Conservation (phyloP, 257 asterid genomes). For the Vinca minor region DNA sequence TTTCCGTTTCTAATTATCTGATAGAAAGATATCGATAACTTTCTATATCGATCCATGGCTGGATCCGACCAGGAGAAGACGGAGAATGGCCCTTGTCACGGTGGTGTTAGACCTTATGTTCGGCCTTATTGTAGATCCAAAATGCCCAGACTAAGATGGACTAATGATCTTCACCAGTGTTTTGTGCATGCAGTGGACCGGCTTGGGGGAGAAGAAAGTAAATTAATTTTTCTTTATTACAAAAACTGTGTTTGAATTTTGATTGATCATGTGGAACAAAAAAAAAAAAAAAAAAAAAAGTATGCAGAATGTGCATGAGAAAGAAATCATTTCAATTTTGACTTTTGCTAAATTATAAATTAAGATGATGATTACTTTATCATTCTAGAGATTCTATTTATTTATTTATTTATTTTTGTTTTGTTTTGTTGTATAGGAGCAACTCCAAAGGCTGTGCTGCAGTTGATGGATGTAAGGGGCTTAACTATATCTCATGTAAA, state of each 20-base stretch:
- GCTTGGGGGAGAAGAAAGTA: conserved; percentile 72
- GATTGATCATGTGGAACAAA: too few species aligned
- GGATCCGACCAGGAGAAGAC: neutral
- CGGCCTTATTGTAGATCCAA: conserved; percentile 59
- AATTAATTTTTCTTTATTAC: conserved; percentile 2
- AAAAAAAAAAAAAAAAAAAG: too few species aligned
- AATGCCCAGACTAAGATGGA: conserved; percentile 60
- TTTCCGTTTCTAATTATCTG: conserved; percentile 13
- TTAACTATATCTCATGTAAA: conserved; percentile 65
- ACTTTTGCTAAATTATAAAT: neutral
- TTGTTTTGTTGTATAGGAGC: conserved; percentile 42
- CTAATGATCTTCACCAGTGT: conserved; percentile 53
- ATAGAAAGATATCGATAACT: conserved; percentile 1
- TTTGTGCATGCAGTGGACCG: conserved; percentile 57
- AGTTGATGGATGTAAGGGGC: conserved; percentile 70
- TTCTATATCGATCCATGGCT: conserved; percentile 9
- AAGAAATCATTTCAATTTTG: neutral
- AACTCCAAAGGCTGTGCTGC: conserved; percentile 73
- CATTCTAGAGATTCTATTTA: too few species aligned
- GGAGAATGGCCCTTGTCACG: conserved; percentile 9
- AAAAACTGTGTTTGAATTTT: neutral
- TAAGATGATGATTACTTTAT: neutral
- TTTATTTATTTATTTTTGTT: neutral
- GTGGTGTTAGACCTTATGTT: conserved; percentile 17
- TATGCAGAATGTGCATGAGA: neutral